Conservation (phyloP, 106 monocot genomes). For the Dendrobium catenatum region DNA sequence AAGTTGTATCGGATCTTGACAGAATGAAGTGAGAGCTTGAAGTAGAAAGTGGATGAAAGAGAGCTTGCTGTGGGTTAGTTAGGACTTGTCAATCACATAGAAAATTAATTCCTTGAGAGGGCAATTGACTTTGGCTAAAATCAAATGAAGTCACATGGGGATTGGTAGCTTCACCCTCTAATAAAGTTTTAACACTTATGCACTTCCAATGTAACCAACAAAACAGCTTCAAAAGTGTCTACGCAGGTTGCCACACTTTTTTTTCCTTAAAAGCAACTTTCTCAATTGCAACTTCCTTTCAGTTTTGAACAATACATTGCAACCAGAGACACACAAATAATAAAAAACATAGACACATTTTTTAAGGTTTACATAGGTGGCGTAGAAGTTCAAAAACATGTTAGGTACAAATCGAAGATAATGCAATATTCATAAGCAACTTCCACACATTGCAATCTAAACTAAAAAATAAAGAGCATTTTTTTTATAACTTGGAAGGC, state of each 20-base stretch:
- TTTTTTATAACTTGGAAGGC: not conserved
- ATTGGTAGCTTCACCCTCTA: not conserved
- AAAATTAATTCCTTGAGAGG: not conserved
- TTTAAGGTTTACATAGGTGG: not conserved
- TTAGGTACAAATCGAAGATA: not conserved
- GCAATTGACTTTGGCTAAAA: not conserved
- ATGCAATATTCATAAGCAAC: not conserved
- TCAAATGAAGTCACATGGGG: not conserved
- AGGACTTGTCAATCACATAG: not conserved
- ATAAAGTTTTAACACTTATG: not conserved
- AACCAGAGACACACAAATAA: not conserved
- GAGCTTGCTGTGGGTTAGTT: not conserved
- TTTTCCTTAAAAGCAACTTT: too few species aligned
- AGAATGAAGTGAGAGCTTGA: not conserved
- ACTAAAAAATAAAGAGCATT: not conserved
- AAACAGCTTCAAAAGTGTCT: not conserved
- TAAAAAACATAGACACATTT: not conserved
- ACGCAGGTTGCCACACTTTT: not conserved
- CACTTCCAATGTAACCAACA: not conserved
- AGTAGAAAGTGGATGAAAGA: not conserved
- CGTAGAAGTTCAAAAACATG: conserved; percentile 1
- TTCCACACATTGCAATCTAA: not conserved
- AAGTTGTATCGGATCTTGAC: not conserved
- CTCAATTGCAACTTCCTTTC: not conserved
- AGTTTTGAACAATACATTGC: not conserved